Evolutionary conservation across 2,329 filamentous ascomycete species (phyloP).

Genomic region (Botrytis sinoallii): DNA sequence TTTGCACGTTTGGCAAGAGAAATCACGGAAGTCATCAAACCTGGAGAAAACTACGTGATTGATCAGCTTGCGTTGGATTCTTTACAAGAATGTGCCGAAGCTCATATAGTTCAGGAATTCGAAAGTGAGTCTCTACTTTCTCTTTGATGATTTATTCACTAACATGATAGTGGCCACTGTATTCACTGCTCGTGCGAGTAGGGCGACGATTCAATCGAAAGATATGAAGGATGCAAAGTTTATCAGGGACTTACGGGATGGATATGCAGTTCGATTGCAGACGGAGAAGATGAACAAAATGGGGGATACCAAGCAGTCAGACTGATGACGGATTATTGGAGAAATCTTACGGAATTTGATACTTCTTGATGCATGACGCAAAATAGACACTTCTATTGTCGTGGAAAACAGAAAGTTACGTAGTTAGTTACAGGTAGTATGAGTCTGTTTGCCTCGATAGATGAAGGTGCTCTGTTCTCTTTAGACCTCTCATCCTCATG

Average conservation of each 20-base stretch:
- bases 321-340: not conserved
- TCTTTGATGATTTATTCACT: not conserved
- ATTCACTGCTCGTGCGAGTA: not conserved
- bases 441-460: not conserved
- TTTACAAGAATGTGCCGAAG: not conserved
- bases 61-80: not conserved
- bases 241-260: not conserved
- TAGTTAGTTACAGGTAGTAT: not conserved
- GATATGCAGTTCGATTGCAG: not conserved
- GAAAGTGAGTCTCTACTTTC: not conserved
- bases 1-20: not conserved
- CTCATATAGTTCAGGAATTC: not conserved
- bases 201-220: not conserved
- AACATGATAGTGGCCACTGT: not conserved
- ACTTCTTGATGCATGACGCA: not conserved
- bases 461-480: not conserved
- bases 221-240: not conserved
- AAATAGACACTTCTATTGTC: not conserved
- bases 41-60: not conserved
- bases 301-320: not conserved
- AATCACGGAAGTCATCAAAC: not conserved
- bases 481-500: not conserved
- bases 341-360: accelerated
- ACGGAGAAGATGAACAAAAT: not conserved
- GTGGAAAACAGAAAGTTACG: not conserved